These are phyloP conservation scores for Psilocybe mexicana DNA, from an alignment of 1,284 basidiomycete genomes.

Conservation along the genomic window DNA sequence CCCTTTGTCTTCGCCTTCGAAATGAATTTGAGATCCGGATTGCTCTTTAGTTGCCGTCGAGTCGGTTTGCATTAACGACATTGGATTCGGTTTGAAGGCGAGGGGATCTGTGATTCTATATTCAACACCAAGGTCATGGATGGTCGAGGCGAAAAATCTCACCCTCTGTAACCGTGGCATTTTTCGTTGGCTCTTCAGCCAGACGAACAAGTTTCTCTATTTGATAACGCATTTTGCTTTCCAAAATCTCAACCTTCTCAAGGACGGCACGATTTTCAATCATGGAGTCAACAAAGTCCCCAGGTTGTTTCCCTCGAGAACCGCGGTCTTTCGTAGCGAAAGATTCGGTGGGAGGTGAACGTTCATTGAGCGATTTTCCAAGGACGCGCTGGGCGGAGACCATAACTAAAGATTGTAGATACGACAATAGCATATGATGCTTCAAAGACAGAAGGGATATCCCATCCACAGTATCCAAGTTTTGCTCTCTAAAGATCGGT, in stretches of 20 bases:
- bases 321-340: constrained; percentile 58
- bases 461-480: constrained; percentile 73
- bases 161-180: constrained; percentile 67
- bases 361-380: constrained; percentile 58
- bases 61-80: constrained; percentile 47
- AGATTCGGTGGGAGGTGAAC: constrained; percentile 47
- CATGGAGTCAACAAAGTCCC: constrained; percentile 72
- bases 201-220: constrained; percentile 89
- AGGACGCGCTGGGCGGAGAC: constrained; percentile 69
- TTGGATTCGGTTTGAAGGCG: constrained; percentile 88
- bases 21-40: constrained; percentile 30
- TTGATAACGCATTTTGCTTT: constrained; percentile 90
- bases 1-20: constrained; percentile 28
- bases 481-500: constrained; percentile 28
- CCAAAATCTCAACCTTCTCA: constrained; percentile 81
- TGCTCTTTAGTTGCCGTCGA: constrained; percentile 33
- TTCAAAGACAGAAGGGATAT: constrained; percentile 92
- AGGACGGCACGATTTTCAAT: constrained; percentile 73
- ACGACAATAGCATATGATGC: constrained; percentile 83
- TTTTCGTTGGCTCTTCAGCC: constrained; percentile 61
- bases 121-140: neutral
- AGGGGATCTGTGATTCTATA: constrained; percentile 67
- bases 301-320: constrained; percentile 53
- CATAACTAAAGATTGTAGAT: constrained; percentile 85
- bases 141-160: constrained; percentile 21